Conservation (phyloP, 164 flowering plant genomes). For the Magnolia officinalis region DNA sequence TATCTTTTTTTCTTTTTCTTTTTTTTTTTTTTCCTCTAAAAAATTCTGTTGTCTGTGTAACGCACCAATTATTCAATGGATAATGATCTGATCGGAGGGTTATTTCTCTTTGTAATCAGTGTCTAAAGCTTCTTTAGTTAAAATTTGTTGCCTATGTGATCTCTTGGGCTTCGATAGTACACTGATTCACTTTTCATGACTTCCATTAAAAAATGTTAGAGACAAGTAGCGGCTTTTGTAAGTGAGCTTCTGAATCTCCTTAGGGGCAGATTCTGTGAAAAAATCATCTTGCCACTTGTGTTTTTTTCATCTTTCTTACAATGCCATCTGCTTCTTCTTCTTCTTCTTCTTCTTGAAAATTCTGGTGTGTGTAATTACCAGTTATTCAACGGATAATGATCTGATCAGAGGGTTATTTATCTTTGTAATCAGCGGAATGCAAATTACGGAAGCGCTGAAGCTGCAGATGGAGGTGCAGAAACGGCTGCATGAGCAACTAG, state of each 20-base stretch:
- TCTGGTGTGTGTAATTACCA: background rate
- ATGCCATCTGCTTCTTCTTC: background rate
- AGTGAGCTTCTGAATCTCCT: too few relatives aligned
- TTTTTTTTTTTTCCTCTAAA: background rate
- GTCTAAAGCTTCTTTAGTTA: too few relatives aligned
- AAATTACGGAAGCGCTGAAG: slow-evolving; percentile 85
- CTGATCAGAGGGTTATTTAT: background rate
- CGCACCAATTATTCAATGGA: background rate
- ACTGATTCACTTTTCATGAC: too few relatives aligned
- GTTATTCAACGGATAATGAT: background rate
- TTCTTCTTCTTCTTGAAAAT: background rate
- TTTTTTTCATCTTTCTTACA: too few relatives aligned
- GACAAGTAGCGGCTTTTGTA: too few relatives aligned
- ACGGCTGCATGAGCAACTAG: slow-evolving; percentile 87
- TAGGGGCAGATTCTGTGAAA: too few relatives aligned
- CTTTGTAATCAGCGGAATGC: slow-evolving; percentile 57
- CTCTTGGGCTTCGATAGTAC: too few relatives aligned
- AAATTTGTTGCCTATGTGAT: too few relatives aligned
- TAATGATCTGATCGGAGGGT: background rate
- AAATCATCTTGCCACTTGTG: too few relatives aligned
- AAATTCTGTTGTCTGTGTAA: background rate
- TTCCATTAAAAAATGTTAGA: too few relatives aligned
- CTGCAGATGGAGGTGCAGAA: slow-evolving; percentile 96
- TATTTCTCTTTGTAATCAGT: background rate
- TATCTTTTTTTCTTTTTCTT: too few relatives aligned